Conservation (phyloP, 495 filamentous ascomycete species). For the Parathielavia appendiculata region DNA sequence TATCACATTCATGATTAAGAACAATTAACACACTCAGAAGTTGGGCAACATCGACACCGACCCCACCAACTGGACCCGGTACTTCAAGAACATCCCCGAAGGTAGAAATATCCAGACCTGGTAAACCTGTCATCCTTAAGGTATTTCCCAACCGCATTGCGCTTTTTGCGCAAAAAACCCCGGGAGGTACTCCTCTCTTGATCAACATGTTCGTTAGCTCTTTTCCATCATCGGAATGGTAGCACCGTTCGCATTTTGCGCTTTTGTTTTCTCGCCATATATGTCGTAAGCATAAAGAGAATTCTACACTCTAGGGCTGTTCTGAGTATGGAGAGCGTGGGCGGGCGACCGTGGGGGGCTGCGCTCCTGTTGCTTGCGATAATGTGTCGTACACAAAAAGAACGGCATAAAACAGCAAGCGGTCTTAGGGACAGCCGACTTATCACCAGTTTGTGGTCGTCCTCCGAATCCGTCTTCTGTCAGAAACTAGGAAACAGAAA, state of each 20-base stretch:
- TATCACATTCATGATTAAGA: slow-evolving; percentile 80
- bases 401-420: too few relatives aligned
- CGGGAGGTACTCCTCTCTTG: slow-evolving; percentile 17
- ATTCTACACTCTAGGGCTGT: slow-evolving; percentile 6
- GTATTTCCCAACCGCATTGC: slow-evolving; percentile 16
- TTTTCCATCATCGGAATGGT: slow-evolving; percentile 25
- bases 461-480: too few relatives aligned
- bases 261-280: not conserved
- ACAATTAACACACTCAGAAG: slow-evolving; percentile 57
- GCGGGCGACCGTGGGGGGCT: slow-evolving; percentile 9
- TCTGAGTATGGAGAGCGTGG: not conserved
- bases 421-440: too few relatives aligned
- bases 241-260: slow-evolving; percentile 27
- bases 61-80: slow-evolving; percentile 49
- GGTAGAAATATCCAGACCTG: slow-evolving; percentile 52
- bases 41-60: slow-evolving; percentile 51
- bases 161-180: slow-evolving; percentile 28
- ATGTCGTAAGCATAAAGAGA: not conserved
- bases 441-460: too few relatives aligned
- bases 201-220: too few relatives aligned
- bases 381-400: too few relatives aligned
- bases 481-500: too few relatives aligned
- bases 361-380: not conserved
- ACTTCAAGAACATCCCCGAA: slow-evolving; percentile 43
- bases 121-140: slow-evolving; percentile 36